Evolutionary conservation across 139 green algal species (phyloP).

Genomic region (Diplosphaera chodatii): DNA sequence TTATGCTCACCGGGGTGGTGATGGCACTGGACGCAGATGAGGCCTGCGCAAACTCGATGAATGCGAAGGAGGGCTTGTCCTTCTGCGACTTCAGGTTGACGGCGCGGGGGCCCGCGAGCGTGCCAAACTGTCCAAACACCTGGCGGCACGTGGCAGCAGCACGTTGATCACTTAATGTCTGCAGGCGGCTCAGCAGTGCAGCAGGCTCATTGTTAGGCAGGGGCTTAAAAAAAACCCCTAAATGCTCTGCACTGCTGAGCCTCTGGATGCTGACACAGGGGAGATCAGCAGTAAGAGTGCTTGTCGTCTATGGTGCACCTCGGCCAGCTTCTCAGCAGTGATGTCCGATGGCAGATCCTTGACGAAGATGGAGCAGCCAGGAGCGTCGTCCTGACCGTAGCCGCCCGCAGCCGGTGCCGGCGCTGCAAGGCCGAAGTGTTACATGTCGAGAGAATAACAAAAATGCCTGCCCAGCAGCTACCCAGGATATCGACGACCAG

Average conservation of each 20-base stretch:
- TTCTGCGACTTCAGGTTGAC: slow-evolving; percentile 44
- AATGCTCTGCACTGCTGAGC: too few species aligned
- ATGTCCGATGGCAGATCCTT: slow-evolving; percentile 8
- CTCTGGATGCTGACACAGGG: too few species aligned
- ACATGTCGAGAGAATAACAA: not conserved
- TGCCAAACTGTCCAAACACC: slow-evolving; percentile 24
- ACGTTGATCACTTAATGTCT: too few species aligned
- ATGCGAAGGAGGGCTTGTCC: slow-evolving; percentile 41
- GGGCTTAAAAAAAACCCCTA: too few species aligned
- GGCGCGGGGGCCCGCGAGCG: slow-evolving; percentile 14
- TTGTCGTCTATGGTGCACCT: too few species aligned
- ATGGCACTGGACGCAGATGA: slow-evolving; percentile 26
- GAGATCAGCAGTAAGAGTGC: too few species aligned
- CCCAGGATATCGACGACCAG: too few species aligned
- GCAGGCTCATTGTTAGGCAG: too few species aligned
- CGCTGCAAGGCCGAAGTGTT: not conserved
- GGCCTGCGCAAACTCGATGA: slow-evolving; percentile 40
- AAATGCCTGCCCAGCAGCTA: too few species aligned
- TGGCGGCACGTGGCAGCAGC: too few species aligned
- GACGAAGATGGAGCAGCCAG: slow-evolving; percentile 2
- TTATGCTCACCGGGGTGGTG: not conserved
- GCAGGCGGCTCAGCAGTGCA: too few species aligned
- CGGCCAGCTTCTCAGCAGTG: slow-evolving; percentile 24
- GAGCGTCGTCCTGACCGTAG: slow-evolving; percentile 1
- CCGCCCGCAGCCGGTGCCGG: not conserved